Evolutionary conservation across 2,329 filamentous ascomycete genomes (phyloP).

Genomic region (Fusarium protoensiforme): DNA sequence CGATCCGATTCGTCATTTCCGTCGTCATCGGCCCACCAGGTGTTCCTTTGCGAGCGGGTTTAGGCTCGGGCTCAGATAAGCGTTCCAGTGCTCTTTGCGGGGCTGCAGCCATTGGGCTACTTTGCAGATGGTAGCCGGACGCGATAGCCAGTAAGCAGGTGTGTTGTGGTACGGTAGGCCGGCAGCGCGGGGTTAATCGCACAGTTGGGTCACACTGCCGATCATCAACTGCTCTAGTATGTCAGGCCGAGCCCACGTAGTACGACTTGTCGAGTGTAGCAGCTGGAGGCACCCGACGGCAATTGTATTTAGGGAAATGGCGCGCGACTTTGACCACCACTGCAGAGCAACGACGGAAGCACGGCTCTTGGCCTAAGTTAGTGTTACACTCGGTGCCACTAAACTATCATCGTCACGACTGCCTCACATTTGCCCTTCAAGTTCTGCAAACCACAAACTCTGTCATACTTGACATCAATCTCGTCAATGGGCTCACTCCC

Average conservation of each 20-base stretch:
- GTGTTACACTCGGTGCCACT: neutral
- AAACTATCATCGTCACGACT: neutral
- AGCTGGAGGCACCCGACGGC: neutral
- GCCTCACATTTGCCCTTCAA: neutral
- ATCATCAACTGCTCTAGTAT: neutral
- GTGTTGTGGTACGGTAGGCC: neutral
- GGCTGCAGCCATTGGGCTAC: neutral
- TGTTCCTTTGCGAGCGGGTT: neutral
- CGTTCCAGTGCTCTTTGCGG: neutral
- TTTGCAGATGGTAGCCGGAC: neutral
- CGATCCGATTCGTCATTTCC: neutral
- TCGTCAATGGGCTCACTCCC: neutral
- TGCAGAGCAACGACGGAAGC: neutral
- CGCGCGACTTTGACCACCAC: neutral
- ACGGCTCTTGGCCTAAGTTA: neutral
- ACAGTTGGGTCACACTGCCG: neutral
- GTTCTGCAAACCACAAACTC: neutral
- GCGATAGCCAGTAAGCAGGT: neutral
- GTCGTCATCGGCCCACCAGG: neutral
- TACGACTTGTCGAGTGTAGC: neutral
- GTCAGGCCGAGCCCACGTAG: neutral
- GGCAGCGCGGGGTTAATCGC: neutral
- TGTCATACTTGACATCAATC: neutral
- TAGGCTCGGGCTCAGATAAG: neutral
- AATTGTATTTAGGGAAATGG: neutral